phyloP scores from a whole-genome alignment of 2,329 filamentous ascomycete species.

The Xylariaceae sp. region DNA sequence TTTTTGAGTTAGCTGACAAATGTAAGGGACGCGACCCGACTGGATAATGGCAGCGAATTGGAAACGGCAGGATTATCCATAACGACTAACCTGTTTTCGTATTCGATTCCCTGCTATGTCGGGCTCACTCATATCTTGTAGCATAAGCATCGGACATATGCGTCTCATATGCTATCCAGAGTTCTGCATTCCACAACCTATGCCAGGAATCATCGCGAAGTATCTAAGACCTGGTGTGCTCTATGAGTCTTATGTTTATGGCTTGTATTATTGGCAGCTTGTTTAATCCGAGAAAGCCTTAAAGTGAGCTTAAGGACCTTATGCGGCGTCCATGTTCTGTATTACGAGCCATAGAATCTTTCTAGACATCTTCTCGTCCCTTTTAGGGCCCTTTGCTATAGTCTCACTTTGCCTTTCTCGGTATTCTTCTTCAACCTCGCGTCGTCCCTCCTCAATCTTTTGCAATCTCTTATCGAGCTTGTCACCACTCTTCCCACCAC shows the following conservation, averaged over 20 bases:
- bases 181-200: no score
- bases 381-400: not conserved
- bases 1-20: not conserved
- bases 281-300: not conserved
- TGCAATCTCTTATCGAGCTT: slow-evolving; percentile 5
- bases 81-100: slow-evolving; percentile 8
- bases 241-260: not conserved
- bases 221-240: no score
- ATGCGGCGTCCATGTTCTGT: slow-evolving; percentile 1
- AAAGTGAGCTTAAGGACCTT: not conserved
- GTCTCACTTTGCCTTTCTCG: slow-evolving; percentile 1
- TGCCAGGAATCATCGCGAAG: no score
- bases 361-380: slow-evolving; percentile 8
- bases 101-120: not conserved
- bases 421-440: slow-evolving; percentile 7
- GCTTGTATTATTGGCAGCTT: not conserved
- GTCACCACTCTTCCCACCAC: not conserved
- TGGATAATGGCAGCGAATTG: no score
- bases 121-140: no score
- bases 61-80: not conserved
- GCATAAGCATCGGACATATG: no score
- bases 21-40: not conserved
- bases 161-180: no score
- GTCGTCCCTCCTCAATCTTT: slow-evolving; percentile 9
- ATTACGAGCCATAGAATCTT: slow-evolving; percentile 13